Base-by-base conservation (phyloP, 176 grass and related monocot species). In the Alloteropsis semialata region DNA sequence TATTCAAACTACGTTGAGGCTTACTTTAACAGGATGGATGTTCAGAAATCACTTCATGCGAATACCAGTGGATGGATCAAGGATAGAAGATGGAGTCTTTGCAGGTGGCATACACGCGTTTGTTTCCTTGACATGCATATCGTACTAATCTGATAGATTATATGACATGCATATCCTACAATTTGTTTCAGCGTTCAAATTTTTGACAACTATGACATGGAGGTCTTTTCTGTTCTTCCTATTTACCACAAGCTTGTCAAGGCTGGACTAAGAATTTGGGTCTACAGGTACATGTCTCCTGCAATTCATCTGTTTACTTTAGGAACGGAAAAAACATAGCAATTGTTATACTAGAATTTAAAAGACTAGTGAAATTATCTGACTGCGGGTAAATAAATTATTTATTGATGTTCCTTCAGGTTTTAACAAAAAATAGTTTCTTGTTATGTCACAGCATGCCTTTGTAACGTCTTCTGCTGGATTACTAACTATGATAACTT, bases 191-290 rank as follows among this genome's bases (percentile, higher is more conserved):
- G 92, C 64, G 71, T 89, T 76, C 84, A 88, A 39, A 89, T 97
- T 80, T 85, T 92, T 10, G 38, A 89, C 24, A 49, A 53, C 67
- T 97, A 94, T 61, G 54, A 92, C 38, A 29, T 77, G 18, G 37
- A 81, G 17, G 81, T 92, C 15, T 92, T 94, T 70, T 94, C 92
- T 44, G 80, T 97, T 77, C 88, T 90, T 46, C 89, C 83, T 27
- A 94, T 97, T 86, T 94, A 97, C 89, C 88, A 82, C 13, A 94
- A 94, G 72, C 94, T 94, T 39, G 61, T 92, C 39, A 92, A 89
- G 72, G 94, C 87, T 73, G 94, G 94, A 8, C 74, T 97, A 69
- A 90, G 88, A 77, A 85, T 97, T 73, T 97, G 94, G 92, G 41
- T 94, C 33, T 97, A 97, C 87, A 97, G 94, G 92, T 97, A 77